Conservation (phyloP, 495 filamentous ascomycete genomes). For the Neurospora sp. region DNA sequence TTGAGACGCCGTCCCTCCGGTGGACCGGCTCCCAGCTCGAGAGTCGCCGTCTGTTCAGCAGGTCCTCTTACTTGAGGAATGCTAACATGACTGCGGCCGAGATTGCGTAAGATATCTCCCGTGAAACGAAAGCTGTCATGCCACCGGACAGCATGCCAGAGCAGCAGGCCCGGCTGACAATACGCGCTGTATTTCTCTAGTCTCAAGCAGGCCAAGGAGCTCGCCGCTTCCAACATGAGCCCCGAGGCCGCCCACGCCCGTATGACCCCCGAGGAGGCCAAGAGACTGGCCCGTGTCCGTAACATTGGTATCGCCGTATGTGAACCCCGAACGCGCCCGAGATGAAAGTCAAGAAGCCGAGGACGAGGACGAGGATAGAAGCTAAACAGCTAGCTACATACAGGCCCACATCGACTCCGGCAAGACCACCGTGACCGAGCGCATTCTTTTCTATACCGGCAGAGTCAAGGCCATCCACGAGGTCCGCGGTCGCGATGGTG, state of each 20-base stretch:
- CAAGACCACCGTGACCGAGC: slow-evolving; percentile 94
- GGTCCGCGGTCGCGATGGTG: slow-evolving; percentile 87
- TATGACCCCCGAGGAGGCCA: slow-evolving; percentile 66
- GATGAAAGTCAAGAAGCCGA: background rate
- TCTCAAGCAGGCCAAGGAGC: slow-evolving; percentile 34
- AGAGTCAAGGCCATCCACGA: slow-evolving; percentile 96
- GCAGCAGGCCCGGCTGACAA: background rate
- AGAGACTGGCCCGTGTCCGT: slow-evolving; percentile 66
- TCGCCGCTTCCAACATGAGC: slow-evolving; percentile 32
- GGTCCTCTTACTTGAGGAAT: slow-evolving; percentile 8
- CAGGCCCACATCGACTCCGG: slow-evolving; percentile 98
- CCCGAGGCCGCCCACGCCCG: slow-evolving; percentile 40
- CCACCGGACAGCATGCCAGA: background rate
- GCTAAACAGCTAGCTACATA: slow-evolving; percentile 14
- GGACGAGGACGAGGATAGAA: slow-evolving; percentile 1
- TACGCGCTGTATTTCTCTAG: slow-evolving; percentile 10
- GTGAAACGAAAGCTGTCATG: slow-evolving; percentile 2
- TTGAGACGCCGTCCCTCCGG: slow-evolving; percentile 5
- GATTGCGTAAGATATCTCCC: slow-evolving; percentile 22
- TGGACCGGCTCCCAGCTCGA: slow-evolving; percentile 11
- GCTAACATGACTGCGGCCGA: slow-evolving; percentile 22
- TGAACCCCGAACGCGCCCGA: background rate
- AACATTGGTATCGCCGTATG: slow-evolving; percentile 98
- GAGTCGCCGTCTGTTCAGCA: slow-evolving; percentile 22
- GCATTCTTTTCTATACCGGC: slow-evolving; percentile 97